These are phyloP conservation scores for Ammopiptanthus mongolicus DNA, from an alignment of 306 rosid genomes.

Conservation along the genomic window DNA sequence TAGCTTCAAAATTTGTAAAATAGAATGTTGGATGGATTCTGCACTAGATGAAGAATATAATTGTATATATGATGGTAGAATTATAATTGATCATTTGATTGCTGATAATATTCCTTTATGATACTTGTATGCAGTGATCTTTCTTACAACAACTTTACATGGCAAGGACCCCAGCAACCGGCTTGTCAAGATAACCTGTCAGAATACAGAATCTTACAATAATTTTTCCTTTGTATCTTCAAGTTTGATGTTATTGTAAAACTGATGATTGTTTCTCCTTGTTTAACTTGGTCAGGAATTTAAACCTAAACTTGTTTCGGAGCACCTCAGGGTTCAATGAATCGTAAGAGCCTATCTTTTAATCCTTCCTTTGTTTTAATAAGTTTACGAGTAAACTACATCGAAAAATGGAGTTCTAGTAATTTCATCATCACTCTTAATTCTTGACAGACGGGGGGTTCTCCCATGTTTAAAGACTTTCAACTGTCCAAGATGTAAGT, in stretches of 20 bases:
- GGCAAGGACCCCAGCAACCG: constrained; percentile 53
- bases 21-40: neutral
- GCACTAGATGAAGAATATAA: neutral
- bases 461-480: constrained; percentile 56
- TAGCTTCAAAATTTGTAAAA: neutral
- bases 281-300: constrained; percentile 49
- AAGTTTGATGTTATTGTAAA: constrained; percentile 13
- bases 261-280: constrained; percentile 5
- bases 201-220: constrained; percentile 23
- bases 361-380: constrained; percentile 4
- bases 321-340: constrained; percentile 42
- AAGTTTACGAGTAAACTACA: neutral
- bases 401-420: neutral
- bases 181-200: constrained; percentile 60
- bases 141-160: constrained; percentile 80
- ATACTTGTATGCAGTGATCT: constrained; percentile 66
- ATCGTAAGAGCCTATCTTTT: constrained; percentile 43
- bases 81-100: neutral
- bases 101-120: constrained; percentile 7
- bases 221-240: neutral
- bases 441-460: constrained; percentile 38
- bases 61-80: neutral
- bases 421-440: neutral
- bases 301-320: constrained; percentile 67
- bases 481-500: constrained; percentile 73